Evolutionary conservation across 2,329 filamentous ascomycete genomes (phyloP).

Genomic region (Scleromitrula shiraiana): DNA sequence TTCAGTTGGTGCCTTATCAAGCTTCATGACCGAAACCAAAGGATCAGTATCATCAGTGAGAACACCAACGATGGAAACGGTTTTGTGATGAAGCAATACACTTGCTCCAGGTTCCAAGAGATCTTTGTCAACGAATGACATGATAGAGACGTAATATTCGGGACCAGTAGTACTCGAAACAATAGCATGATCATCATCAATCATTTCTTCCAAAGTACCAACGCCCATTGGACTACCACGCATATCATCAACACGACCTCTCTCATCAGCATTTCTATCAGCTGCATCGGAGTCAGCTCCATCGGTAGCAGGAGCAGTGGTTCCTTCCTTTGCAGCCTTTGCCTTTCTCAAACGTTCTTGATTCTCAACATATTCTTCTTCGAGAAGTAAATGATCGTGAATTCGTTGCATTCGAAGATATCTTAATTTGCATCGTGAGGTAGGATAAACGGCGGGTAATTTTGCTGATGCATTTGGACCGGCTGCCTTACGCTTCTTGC

Average conservation of each 20-base stretch:
- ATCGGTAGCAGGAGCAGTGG: conserved; percentile 43
- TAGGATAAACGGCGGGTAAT: conserved; percentile 88
- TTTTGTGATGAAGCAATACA: conserved; percentile 94
- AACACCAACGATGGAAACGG: conserved; percentile 93
- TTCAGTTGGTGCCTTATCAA: conserved; percentile 96
- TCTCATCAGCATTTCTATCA: conserved; percentile 90
- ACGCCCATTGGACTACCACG: conserved; percentile 97
- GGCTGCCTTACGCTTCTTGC: conserved; percentile 95
- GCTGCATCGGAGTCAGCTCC: conserved; percentile 62
- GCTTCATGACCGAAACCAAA: conserved; percentile 95
- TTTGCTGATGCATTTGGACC: conserved; percentile 93
- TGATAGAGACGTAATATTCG: conserved; percentile 99
- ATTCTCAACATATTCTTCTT: conserved; percentile 99
- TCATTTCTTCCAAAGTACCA: conserved; percentile 94
- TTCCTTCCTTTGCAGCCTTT: conserved; percentile 68
- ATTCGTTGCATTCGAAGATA: conserved; percentile 97
- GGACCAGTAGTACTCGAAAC: conserved; percentile 95
- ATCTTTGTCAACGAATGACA: conserved; percentile 99
- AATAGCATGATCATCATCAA: conserved; percentile 98
- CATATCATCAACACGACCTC: conserved; percentile 95
- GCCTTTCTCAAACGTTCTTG: conserved; percentile 92
- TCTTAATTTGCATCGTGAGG: conserved; percentile 92
- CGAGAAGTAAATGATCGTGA: conserved; percentile 91
- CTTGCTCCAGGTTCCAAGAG: conserved; percentile 92
- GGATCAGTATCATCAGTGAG: conserved; percentile 94